These are phyloP conservation scores for Thelonectria rubi DNA, from an alignment of 2,329 filamentous ascomycete genomes.

Conservation along the genomic window DNA sequence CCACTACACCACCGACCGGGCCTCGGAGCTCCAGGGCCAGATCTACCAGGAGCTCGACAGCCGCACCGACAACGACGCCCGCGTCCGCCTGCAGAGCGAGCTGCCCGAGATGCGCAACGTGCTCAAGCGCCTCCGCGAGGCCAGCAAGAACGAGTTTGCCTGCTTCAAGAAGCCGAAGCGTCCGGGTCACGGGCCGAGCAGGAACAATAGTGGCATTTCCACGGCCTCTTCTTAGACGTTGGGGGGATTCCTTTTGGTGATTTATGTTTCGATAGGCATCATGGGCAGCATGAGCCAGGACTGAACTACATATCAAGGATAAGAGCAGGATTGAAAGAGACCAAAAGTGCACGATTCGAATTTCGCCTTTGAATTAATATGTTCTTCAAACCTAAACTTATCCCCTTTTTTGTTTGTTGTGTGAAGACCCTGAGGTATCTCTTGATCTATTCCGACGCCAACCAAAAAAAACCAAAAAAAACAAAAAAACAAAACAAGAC, in stretches of 20 bases:
- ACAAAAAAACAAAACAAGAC: too few species aligned
- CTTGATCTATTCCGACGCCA: slow-evolving; percentile 40
- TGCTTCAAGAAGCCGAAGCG: slow-evolving; percentile 77
- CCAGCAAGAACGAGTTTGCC: slow-evolving; percentile 86
- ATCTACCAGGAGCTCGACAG: slow-evolving; percentile 93
- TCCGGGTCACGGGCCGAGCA: slow-evolving; percentile 45
- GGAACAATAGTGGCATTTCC: slow-evolving; percentile 48
- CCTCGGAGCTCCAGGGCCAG: slow-evolving; percentile 82
- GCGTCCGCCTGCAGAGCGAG: slow-evolving; percentile 82
- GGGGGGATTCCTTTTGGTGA: background rate
- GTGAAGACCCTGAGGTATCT: slow-evolving; percentile 34
- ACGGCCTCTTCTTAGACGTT: slow-evolving; percentile 10
- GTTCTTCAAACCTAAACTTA: background rate
- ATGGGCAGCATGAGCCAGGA: background rate
- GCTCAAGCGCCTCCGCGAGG: slow-evolving; percentile 83
- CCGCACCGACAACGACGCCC: slow-evolving; percentile 87
- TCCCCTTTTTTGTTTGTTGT: slow-evolving; percentile 4
- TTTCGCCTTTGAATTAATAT: slow-evolving; percentile 1
- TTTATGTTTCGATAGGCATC: background rate
- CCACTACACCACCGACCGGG: slow-evolving; percentile 86
- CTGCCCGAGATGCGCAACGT: slow-evolving; percentile 88
- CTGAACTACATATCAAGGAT: background rate
- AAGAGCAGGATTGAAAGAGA: background rate
- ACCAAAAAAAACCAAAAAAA: background rate
- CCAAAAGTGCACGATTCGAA: slow-evolving; percentile 4